These are phyloP conservation scores for Hippophae tibetana DNA, from an alignment of 306 rosid genomes.

Conservation along the genomic window DNA sequence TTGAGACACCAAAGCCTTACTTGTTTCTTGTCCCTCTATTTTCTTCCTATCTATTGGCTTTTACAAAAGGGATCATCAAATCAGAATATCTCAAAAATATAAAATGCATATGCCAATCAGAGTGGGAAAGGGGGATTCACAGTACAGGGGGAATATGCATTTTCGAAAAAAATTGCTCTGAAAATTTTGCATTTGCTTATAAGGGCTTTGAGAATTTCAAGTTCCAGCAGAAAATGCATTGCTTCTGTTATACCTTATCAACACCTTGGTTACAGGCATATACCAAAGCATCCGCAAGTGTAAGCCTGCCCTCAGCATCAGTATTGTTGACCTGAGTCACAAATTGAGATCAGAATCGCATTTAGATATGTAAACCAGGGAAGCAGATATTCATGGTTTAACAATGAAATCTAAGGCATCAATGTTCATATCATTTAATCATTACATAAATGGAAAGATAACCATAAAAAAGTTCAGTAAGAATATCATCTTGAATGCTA, in stretches of 20 bases:
- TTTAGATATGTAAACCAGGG: constrained; percentile 3
- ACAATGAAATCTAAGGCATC: not conserved
- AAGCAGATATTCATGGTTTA: not conserved
- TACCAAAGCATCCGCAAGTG: constrained; percentile 90
- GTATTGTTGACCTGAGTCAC: constrained; percentile 82
- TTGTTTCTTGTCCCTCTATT: too few relatives aligned
- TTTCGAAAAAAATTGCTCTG: too few relatives aligned
- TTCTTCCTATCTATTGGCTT: too few relatives aligned
- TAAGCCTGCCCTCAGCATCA: constrained; percentile 99
- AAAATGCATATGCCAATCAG: too few relatives aligned
- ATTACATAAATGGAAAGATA: not conserved
- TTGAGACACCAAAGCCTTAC: too few relatives aligned
- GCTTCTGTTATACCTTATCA: constrained; percentile 56
- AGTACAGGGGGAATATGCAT: too few relatives aligned
- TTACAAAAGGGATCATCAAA: too few relatives aligned
- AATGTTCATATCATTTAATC: not conserved
- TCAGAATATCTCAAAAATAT: too few relatives aligned
- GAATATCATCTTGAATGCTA: too few relatives aligned
- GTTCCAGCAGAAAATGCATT: not conserved
- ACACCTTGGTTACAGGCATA: constrained; percentile 97
- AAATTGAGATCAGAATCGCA: constrained; percentile 23
- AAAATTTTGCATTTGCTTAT: not conserved
- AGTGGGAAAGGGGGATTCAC: too few relatives aligned
- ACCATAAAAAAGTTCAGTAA: too few relatives aligned
- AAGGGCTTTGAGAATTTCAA: not conserved